Percentiles rank a stretch among this genome's conserved stretches.
phyloP scores from a whole-genome alignment of 2,329 filamentous ascomycete genomes.

The Annulohypoxylon truncatum region DNA sequence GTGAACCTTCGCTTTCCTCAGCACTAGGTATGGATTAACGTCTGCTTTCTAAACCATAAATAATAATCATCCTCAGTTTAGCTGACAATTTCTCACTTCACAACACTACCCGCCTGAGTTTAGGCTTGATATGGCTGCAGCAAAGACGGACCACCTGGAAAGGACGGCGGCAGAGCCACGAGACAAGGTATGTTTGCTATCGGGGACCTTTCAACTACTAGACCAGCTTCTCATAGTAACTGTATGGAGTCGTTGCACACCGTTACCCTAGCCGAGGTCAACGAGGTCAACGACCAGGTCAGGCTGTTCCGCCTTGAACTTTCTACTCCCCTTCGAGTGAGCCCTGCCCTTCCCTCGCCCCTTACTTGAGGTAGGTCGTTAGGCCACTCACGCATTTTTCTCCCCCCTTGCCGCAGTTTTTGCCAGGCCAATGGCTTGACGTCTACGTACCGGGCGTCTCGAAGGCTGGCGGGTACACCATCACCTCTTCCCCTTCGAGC shows the following conservation, averaged over 20 bases:
- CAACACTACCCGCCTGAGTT: background rate
- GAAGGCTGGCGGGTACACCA: conserved; percentile 87
- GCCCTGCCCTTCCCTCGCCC: conserved; percentile 16
- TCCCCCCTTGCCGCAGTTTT: conserved; percentile 65
- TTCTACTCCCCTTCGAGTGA: conserved; percentile 62
- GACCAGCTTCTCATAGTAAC: background rate
- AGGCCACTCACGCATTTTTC: background rate
- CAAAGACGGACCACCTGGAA: conserved; percentile 68
- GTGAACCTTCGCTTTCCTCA: background rate
- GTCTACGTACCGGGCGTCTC: conserved; percentile 76
- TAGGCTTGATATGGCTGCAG: conserved; percentile 36
- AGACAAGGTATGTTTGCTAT: conserved; percentile 59
- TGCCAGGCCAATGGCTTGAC: conserved; percentile 90
- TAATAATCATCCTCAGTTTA: background rate
- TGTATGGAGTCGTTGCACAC: conserved; percentile 63
- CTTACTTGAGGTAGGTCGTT: background rate
- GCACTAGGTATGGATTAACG: background rate
- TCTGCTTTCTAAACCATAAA: background rate
- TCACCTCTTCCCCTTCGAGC: conserved; percentile 78
- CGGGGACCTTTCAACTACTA: background rate
- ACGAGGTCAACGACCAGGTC: conserved; percentile 73
- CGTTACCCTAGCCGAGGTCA: conserved; percentile 70
- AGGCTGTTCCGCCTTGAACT: conserved; percentile 75
- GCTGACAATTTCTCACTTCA: background rate
- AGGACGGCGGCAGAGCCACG: conserved; percentile 81